Percentiles rank a stretch among this genome's conserved stretches.
These are phyloP conservation scores for Dioscorea cayenensis DNA, from an alignment of 116 monocot genomes.

Conservation along the genomic window DNA sequence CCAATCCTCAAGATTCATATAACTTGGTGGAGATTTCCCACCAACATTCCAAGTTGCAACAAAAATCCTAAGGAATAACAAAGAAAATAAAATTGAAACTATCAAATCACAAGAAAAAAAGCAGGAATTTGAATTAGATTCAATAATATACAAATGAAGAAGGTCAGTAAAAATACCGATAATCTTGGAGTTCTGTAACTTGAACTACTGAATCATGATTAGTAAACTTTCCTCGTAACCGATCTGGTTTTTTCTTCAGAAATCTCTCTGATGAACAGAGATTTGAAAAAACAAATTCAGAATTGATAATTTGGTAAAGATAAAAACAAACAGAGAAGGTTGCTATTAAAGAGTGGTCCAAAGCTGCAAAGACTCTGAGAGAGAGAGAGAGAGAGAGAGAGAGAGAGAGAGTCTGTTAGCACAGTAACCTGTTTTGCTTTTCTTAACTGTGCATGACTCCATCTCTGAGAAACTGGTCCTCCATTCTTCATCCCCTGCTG, in stretches of 20 bases:
- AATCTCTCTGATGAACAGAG: conserved; percentile 26
- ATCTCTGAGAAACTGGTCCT: conserved; percentile 81
- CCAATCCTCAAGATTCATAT: conserved; percentile 76
- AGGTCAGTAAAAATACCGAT: conserved; percentile 17
- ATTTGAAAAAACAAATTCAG: background rate
- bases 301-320: background rate
- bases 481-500: conserved; percentile 46
- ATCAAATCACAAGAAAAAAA: no score
- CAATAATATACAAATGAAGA: no score
- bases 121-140: no score
- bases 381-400: no score
- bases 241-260: conserved; percentile 18
- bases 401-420: background rate
- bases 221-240: conserved; percentile 20
- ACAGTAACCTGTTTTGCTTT: conserved; percentile 76
- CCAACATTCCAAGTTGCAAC: conserved; percentile 84
- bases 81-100: background rate
- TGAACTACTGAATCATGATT: conserved; percentile 18
- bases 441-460: conserved; percentile 67
- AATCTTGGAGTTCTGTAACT: conserved; percentile 33
- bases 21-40: conserved; percentile 65
- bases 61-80: conserved; percentile 36
- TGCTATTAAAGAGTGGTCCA: conserved; percentile 11
- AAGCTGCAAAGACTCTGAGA: background rate
- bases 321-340: background rate